Conservation (phyloP, 768 basidiomycete species). For the Clavaria fumosa region DNA sequence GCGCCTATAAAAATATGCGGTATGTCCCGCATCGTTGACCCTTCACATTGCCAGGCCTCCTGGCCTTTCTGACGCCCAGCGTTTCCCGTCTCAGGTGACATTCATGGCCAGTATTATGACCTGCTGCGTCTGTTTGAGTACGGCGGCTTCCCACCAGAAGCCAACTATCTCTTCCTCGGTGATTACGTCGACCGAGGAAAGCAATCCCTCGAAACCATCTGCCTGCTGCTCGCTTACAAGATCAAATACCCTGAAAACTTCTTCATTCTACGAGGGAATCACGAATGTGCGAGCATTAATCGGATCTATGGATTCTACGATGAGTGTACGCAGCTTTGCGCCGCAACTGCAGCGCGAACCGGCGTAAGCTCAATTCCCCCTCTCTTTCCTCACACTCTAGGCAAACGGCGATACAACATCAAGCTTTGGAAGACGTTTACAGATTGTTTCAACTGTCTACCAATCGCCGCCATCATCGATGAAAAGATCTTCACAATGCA, state of each 20-base stretch:
- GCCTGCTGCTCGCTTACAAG: constrained; percentile 97
- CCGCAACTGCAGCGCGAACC: no score
- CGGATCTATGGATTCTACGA: constrained; percentile 99
- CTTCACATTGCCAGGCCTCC: constrained; percentile 3
- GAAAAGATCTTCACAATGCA: constrained; percentile 99
- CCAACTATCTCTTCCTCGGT: constrained; percentile 98
- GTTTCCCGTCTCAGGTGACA: constrained; percentile 53
- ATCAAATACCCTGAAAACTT: constrained; percentile 99
- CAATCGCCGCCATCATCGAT: constrained; percentile 98
- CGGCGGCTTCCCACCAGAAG: constrained; percentile 98
- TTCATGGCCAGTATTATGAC: constrained; percentile 99
- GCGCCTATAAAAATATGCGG: constrained; percentile 99
- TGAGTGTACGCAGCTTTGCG: constrained; percentile 61
- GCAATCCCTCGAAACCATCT: constrained; percentile 98
- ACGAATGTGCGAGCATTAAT: constrained; percentile 99
- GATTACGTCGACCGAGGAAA: constrained; percentile 99
- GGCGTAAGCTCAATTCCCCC: no score
- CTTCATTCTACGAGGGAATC: constrained; percentile 97
- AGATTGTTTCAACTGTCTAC: constrained; percentile 98
- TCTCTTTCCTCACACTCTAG: constrained; percentile 34
- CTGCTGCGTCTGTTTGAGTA: constrained; percentile 96
- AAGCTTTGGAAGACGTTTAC: constrained; percentile 99
- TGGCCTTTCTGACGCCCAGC: constrained; percentile 1
- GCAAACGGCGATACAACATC: constrained; percentile 99
- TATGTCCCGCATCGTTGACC: constrained; percentile 25